phyloP scores from a whole-genome alignment of 495 filamentous ascomycete genomes.

The Aspergillus avenaceus region DNA sequence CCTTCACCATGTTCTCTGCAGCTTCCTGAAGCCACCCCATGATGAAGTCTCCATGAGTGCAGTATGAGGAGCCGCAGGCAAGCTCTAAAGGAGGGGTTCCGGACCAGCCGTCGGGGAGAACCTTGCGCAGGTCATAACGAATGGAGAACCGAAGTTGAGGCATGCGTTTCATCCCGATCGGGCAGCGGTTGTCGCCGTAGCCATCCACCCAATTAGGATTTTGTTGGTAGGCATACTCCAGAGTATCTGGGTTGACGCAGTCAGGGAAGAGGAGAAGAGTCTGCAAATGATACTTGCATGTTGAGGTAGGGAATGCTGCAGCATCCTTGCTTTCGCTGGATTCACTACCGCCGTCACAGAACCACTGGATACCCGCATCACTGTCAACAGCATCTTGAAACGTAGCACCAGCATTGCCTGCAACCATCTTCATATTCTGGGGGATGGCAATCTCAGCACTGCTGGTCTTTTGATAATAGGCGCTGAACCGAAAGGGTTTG shows the following conservation, averaged over 20 bases:
- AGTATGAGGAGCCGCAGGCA: constrained; percentile 16
- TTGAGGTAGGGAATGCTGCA: constrained; percentile 11
- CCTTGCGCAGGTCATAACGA: constrained; percentile 12
- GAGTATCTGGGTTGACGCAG: constrained; percentile 12
- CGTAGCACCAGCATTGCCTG: constrained; percentile 14
- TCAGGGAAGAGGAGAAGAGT: constrained; percentile 17
- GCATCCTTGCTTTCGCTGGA: constrained; percentile 1
- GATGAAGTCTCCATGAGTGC: constrained; percentile 19
- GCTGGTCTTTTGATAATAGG: constrained; percentile 13
- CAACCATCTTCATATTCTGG: constrained; percentile 14
- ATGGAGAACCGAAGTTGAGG: constrained; percentile 19
- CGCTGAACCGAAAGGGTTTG: constrained; percentile 16
- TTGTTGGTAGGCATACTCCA: constrained; percentile 12
- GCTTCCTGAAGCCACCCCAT: constrained; percentile 20
- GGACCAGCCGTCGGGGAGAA: constrained; percentile 15
- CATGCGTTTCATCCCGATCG: constrained; percentile 13
- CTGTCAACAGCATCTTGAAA: constrained; percentile 10
- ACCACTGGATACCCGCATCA: constrained; percentile 14
- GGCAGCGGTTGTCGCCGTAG: constrained; percentile 12
- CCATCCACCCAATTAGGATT: background rate
- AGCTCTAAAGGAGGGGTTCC: constrained; percentile 14
- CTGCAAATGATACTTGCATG: constrained; percentile 16
- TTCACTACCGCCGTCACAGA: constrained; percentile 18
- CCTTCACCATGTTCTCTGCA: constrained; percentile 18
- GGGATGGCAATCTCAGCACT: constrained; percentile 14